These are phyloP conservation scores for Verticillium tricorpus DNA, from an alignment of 2,329 filamentous ascomycete genomes.

Conservation along the genomic window DNA sequence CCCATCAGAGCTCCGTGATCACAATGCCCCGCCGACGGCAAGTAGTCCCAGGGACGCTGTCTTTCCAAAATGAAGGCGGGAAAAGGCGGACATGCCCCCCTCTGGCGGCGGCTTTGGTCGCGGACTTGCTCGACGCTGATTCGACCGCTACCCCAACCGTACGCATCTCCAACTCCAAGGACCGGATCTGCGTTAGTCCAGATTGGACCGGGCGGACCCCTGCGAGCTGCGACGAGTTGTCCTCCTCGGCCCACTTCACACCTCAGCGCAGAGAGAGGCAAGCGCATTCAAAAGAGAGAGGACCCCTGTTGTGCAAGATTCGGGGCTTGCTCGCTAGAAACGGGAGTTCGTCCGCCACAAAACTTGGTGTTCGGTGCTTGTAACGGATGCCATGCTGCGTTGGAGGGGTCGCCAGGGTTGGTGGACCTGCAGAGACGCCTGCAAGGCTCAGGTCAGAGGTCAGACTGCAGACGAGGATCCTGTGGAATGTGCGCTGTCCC, in stretches of 20 bases:
- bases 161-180: background rate
- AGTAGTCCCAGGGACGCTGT: background rate
- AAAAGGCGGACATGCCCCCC: background rate
- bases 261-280: background rate
- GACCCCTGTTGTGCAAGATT: background rate
- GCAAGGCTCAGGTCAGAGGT: background rate
- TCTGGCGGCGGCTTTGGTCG: constrained; percentile 2
- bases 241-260: background rate
- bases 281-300: background rate
- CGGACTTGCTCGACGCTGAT: constrained; percentile 1
- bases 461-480: background rate
- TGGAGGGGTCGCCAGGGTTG: background rate
- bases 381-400: background rate
- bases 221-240: background rate
- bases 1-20: background rate
- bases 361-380: background rate
- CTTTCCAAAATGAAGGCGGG: background rate
- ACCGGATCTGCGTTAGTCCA: background rate
- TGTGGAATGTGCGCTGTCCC: background rate
- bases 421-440: background rate
- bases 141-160: background rate
- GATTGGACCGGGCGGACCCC: background rate
- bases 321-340: background rate
- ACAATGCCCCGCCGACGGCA: background rate
- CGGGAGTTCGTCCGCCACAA: background rate